These are phyloP conservation scores for Globisporangium camurandrum DNA, from an alignment of 352 stramenopile genomes.

Conservation along the genomic window DNA sequence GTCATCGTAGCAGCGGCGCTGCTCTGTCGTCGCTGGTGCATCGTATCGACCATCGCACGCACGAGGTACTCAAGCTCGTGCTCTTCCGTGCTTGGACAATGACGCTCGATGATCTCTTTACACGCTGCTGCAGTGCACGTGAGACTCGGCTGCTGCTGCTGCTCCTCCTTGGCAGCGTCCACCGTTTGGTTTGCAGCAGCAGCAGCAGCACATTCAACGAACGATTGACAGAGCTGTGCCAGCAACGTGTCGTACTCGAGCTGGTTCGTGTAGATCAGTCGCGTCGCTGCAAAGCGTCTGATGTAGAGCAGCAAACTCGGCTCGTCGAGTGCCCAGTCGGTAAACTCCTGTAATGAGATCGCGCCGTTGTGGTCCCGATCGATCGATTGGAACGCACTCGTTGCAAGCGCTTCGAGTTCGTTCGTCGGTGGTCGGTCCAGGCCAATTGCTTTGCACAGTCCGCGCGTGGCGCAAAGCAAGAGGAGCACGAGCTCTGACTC, in stretches of 20 bases:
- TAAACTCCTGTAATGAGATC: conserved; percentile 60
- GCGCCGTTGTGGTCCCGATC: conserved; percentile 41
- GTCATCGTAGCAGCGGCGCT: background rate
- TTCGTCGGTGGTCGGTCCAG: conserved; percentile 43
- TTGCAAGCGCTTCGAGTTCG: conserved; percentile 40
- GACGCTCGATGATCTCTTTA: conserved; percentile 29
- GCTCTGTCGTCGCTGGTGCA: conserved; percentile 4
- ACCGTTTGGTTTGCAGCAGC: too few relatives aligned
- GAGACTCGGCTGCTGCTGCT: conserved; percentile 26
- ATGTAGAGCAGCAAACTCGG: conserved; percentile 43
- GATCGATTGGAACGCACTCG: conserved; percentile 43
- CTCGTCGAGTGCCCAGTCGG: conserved; percentile 45
- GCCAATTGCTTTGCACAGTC: conserved; percentile 59
- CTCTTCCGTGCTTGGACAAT: conserved; percentile 22
- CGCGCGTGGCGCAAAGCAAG: conserved; percentile 66
- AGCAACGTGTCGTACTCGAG: conserved; percentile 51
- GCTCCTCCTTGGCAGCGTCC: background rate
- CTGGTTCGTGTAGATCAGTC: conserved; percentile 68
- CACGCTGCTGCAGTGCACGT: conserved; percentile 31
- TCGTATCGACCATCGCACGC: conserved; percentile 32
- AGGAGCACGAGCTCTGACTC: conserved; percentile 57
- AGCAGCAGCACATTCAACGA: conserved; percentile 30
- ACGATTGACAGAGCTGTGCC: conserved; percentile 38
- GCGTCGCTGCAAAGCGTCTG: conserved; percentile 47
- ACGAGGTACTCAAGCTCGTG: conserved; percentile 40